Evolutionary conservation across 352 stramenopile genomes (phyloP), one percentile per base, ranked within the genome.

Genomic region (Phytophthora brassicae): DNA sequence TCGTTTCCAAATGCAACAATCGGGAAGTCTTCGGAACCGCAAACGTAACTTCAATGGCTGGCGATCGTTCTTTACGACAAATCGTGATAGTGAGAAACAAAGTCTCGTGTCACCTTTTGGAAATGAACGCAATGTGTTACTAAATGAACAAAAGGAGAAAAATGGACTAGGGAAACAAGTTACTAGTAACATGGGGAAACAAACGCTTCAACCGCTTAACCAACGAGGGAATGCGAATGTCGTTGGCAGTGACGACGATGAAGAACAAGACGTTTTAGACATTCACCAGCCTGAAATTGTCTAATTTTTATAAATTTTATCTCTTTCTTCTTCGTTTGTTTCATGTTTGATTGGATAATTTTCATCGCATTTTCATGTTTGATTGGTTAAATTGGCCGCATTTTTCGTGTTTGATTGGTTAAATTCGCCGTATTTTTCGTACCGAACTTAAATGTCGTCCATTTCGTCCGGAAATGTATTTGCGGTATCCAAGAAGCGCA

Each of bases 31-130:
- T 11, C 38, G 45, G 19, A 64, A 47, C 43, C 50, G 45, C 12
- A 60, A 60, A 33, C 13, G 51, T n/a, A 64, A 48, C 41, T 47
- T 56, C 19, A 20, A 47, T 6, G 51, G 64, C 22, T 68, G 65
- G 64, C 48, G 48, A 54, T 55, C 46, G 16, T 52, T 64, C 23
- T 70, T 76, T 51, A 45, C 59, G n/a, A 20, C 50, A 3, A 49
- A 43, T 48, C 16, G 54, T 14, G 50, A 68, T 24, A 33, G 50
- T 26, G 55, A 71, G 24, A 72, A 73, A 36, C 70, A 72, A 42
- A 75, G 70, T 63, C 74, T 77, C 44, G 74, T 86, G 26, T 71
- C 73, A 3, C 70, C 79, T 3, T 86, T 78, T 52, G 62, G 74
- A 8, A 64, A 74, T 24, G 82, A 89, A 55, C 68, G 70, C 4